phyloP scores from a whole-genome alignment of 495 filamentous ascomycete genomes.

The Aspergillus indologenus region DNA sequence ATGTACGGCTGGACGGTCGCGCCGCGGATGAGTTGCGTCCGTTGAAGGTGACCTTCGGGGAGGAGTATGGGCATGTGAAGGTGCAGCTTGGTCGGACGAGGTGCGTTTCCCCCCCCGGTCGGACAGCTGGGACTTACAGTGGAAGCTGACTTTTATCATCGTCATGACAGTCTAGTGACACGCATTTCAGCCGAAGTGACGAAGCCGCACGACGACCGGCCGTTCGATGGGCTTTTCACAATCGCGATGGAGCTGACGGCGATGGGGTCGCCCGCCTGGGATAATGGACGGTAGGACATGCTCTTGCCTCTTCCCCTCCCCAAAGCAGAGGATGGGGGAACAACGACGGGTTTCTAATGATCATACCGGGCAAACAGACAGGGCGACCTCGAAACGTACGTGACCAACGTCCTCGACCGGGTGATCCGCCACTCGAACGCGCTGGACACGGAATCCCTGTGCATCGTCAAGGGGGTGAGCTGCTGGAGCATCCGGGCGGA shows the following conservation, averaged over 20 bases:
- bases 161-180: constrained; percentile 72
- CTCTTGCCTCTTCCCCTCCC: too few species aligned
- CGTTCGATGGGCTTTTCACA: constrained; percentile 90
- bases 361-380: constrained; percentile 41
- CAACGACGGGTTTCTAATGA: neutral
- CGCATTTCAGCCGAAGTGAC: constrained; percentile 86
- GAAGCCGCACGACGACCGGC: constrained; percentile 78
- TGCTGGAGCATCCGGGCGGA: constrained; percentile 88
- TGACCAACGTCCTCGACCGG: constrained; percentile 86
- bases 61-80: constrained; percentile 88
- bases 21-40: constrained; percentile 72
- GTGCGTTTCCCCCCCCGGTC: constrained; percentile 38
- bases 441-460: constrained; percentile 91
- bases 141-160: too few species aligned
- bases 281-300: constrained; percentile 68
- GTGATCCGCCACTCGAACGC: constrained; percentile 87
- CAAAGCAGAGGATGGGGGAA: too few species aligned
- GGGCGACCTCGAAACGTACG: constrained; percentile 74
- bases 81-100: constrained; percentile 88
- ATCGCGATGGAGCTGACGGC: constrained; percentile 86
- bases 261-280: constrained; percentile 91
- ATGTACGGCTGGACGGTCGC: constrained; percentile 79
- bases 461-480: constrained; percentile 83
- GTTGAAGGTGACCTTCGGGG: constrained; percentile 75
- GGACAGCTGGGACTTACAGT: too few species aligned